Conservation (phyloP, 2,329 filamentous ascomycete species). For the Ceratocystis papillata region DNA sequence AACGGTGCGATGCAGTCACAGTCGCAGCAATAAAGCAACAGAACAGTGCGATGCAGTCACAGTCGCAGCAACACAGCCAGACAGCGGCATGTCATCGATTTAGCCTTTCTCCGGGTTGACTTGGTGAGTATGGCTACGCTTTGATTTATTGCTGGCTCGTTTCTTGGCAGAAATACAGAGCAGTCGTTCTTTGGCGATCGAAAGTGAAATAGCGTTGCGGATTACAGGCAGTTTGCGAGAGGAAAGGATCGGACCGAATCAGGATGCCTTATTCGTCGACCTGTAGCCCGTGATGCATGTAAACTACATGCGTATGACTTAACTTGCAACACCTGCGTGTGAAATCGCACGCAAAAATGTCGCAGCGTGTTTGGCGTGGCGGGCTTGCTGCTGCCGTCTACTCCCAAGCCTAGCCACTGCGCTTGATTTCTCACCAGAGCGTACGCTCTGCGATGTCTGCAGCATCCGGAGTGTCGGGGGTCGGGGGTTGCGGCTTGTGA, state of each 20-base stretch:
- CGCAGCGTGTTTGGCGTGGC: neutral
- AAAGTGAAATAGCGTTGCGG: neutral
- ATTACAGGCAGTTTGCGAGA: neutral
- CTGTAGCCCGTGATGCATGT: neutral
- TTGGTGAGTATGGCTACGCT: no score
- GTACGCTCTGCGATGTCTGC: neutral
- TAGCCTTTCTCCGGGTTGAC: neutral
- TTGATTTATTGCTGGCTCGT: no score
- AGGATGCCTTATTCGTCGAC: neutral
- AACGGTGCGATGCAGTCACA: neutral
- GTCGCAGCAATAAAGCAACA: neutral
- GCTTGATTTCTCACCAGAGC: neutral
- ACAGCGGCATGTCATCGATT: slow-evolving; percentile 5
- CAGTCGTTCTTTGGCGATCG: neutral
- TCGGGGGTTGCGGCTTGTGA: no score
- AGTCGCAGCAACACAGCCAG: neutral
- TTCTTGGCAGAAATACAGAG: neutral
- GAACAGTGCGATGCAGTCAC: neutral
- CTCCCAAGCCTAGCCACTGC: neutral
- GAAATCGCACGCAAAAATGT: neutral
- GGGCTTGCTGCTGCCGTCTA: neutral
- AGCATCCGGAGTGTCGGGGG: no score
- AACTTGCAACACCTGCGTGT: no score
- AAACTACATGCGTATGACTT: neutral
- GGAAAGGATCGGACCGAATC: neutral